Percentiles rank a stretch among this genome's conserved stretches.
Evolutionary conservation across 1,284 basidiomycete species (phyloP).

Genomic region (Papiliotrema nemorosa): DNA sequence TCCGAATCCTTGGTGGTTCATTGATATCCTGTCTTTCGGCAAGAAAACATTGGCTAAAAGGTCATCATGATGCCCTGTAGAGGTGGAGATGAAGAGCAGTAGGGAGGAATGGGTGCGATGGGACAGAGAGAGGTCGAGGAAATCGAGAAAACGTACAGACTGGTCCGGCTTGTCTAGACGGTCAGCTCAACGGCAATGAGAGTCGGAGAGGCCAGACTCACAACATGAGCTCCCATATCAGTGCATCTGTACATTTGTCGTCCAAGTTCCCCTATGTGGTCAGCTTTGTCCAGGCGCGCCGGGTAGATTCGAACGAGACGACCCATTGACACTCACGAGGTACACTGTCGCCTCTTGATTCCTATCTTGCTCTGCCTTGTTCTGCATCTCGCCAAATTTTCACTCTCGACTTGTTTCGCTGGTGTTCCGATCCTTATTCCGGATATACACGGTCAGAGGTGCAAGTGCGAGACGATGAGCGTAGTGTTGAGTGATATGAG

Average conservation of each 20-base stretch:
- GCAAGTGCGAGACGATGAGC: background rate
- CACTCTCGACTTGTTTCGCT: background rate
- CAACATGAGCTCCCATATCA: slow-evolving; percentile 98
- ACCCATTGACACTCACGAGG: slow-evolving; percentile 57
- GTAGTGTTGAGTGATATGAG: background rate
- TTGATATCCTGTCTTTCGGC: slow-evolving; percentile 99
- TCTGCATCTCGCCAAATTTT: slow-evolving; percentile 28
- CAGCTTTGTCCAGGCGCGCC: background rate
- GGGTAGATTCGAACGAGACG: background rate
- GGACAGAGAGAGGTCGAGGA: background rate
- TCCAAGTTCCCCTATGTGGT: slow-evolving; percentile 82
- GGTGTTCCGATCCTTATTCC: background rate
- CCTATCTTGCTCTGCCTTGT: slow-evolving; percentile 70
- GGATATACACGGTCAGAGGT: too few relatives aligned
- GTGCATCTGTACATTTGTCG: slow-evolving; percentile 86
- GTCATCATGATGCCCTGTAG: slow-evolving; percentile 6
- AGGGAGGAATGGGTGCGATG: background rate
- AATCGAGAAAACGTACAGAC: slow-evolving; percentile 63
- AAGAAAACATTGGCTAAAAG: slow-evolving; percentile 90
- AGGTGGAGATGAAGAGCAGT: background rate
- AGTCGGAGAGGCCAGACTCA: slow-evolving; percentile 30
- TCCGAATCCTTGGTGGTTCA: slow-evolving; percentile 96
- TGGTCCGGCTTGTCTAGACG: slow-evolving; percentile 77
- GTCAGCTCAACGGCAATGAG: slow-evolving; percentile 11
- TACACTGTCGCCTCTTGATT: slow-evolving; percentile 96